Evolutionary conservation across 495 filamentous ascomycete genomes (phyloP).

Genomic region (Diplogelasinospora grovesii): DNA sequence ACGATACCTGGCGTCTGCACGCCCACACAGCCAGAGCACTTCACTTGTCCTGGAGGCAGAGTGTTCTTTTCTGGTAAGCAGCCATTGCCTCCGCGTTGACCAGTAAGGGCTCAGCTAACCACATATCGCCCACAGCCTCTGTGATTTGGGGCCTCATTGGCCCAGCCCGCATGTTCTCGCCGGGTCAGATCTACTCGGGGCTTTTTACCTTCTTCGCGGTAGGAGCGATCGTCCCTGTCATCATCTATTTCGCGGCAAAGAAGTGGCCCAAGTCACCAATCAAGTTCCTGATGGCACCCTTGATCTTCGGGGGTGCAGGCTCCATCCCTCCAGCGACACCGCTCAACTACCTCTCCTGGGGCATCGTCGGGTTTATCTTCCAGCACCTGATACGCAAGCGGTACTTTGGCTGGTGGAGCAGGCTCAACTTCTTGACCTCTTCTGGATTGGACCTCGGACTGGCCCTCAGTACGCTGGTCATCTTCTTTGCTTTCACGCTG

Average conservation of each 20-base stretch:
- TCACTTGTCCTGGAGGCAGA: slow-evolving; percentile 60
- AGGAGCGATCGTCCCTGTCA: slow-evolving; percentile 50
- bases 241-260: slow-evolving; percentile 50
- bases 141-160: slow-evolving; percentile 67
- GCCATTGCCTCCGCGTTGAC: neutral
- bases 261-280: slow-evolving; percentile 46
- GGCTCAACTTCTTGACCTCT: slow-evolving; percentile 57
- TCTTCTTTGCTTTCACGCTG: slow-evolving; percentile 53
- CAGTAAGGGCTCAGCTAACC: neutral
- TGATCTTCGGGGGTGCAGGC: slow-evolving; percentile 62
- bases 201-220: slow-evolving; percentile 59
- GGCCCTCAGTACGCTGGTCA: slow-evolving; percentile 54
- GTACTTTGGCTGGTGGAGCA: slow-evolving; percentile 60
- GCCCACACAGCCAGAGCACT: slow-evolving; percentile 52
- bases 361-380: slow-evolving; percentile 58
- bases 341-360: slow-evolving; percentile 65
- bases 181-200: slow-evolving; percentile 58
- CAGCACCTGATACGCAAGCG: slow-evolving; percentile 52
- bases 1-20: slow-evolving; percentile 58
- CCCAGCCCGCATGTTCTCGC: slow-evolving; percentile 60
- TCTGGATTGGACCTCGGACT: slow-evolving; percentile 57
- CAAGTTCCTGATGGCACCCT: slow-evolving; percentile 55
- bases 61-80: slow-evolving; percentile 56
- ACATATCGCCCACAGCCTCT: slow-evolving; percentile 40
- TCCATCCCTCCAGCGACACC: slow-evolving; percentile 61